A percentile compares a stretch with the other conserved stretches of the same genome.
These are phyloP conservation scores for Macadamia tetraphylla DNA, from an alignment of 164 flowering plant genomes.

Conservation along the genomic window DNA sequence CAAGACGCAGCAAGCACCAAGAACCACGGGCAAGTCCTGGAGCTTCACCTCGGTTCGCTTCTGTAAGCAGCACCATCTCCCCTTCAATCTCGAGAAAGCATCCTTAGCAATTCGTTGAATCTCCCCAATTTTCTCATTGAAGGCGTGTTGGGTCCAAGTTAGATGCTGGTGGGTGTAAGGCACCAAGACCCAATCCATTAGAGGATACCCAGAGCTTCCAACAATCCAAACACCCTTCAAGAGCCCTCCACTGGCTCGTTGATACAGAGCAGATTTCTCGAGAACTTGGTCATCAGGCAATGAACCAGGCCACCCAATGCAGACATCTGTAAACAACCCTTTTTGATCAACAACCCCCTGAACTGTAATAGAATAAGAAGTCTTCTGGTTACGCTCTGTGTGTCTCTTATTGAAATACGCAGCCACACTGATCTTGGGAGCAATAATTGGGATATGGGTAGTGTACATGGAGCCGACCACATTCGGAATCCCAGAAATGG, in stretches of 20 bases:
- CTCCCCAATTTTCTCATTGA: constrained; percentile 56
- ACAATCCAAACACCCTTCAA: constrained; percentile 53
- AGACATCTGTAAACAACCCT: constrained; percentile 71
- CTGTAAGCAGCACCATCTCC: constrained; percentile 78
- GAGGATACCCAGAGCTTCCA: constrained; percentile 51
- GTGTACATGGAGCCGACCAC: constrained; percentile 77
- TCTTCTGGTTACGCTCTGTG: constrained; percentile 81
- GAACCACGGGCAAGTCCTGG: constrained; percentile 70
- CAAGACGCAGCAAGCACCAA: constrained; percentile 80
- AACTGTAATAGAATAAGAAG: constrained; percentile 73
- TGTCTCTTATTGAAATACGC: constrained; percentile 74
- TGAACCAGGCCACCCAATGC: constrained; percentile 87
- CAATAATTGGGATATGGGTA: constrained; percentile 74
- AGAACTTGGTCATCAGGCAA: constrained; percentile 64
- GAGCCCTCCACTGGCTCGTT: constrained; percentile 41
- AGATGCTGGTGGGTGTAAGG: constrained; percentile 63
- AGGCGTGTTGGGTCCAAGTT: constrained; percentile 78
- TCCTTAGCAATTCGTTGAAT: constrained; percentile 42
- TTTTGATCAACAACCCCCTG: constrained; percentile 65
- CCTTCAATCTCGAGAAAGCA: constrained; percentile 59
- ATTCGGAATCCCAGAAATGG: constrained; percentile 52
- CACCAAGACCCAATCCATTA: constrained; percentile 70
- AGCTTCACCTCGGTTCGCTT: constrained; percentile 81
- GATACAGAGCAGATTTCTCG: constrained; percentile 54
- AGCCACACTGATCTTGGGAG: constrained; percentile 57